These are phyloP conservation scores for Aspergillus hiratsukae DNA, from an alignment of 2,329 filamentous ascomycete species.

Conservation along the genomic window DNA sequence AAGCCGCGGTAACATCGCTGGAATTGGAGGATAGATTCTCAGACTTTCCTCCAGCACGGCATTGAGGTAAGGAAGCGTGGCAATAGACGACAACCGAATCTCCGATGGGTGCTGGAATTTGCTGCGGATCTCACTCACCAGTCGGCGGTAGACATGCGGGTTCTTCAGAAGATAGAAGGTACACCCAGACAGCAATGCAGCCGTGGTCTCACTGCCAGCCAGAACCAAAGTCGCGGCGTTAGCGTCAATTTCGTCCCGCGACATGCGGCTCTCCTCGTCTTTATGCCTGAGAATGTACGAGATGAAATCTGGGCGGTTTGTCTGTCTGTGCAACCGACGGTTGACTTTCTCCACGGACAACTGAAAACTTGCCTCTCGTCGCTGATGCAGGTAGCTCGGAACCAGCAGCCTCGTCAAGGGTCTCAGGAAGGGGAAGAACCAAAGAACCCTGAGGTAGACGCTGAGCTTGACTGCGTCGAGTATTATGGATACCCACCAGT, in stretches of 20 bases:
- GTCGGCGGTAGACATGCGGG: constrained; percentile 5
- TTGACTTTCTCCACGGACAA: constrained; percentile 21
- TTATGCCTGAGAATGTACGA: constrained; percentile 32
- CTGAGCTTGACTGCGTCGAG: constrained; percentile 15
- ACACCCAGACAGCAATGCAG: constrained; percentile 37
- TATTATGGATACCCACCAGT: constrained; percentile 38
- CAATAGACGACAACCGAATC: constrained; percentile 14
- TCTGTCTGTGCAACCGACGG: constrained; percentile 19
- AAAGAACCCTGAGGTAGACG: constrained; percentile 4
- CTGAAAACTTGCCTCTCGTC: constrained; percentile 9
- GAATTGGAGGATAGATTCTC: constrained; percentile 25
- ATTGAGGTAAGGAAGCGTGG: constrained; percentile 21
- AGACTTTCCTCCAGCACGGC: constrained; percentile 24
- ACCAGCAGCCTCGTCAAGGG: constrained; percentile 14
- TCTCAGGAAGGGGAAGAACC: constrained; percentile 12
- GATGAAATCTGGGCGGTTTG: constrained; percentile 38
- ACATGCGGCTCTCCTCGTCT: constrained; percentile 23
- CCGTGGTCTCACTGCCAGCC: constrained; percentile 45
- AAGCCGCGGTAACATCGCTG: constrained; percentile 27
- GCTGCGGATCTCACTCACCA: constrained; percentile 15
- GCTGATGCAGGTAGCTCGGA: constrained; percentile 6
- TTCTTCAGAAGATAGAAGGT: constrained; percentile 34
- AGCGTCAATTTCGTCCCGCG: constrained; percentile 34
- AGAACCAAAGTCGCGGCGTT: constrained; percentile 37
- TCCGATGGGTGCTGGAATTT: constrained; percentile 14